Conservation (phyloP, 2,329 filamentous ascomycete species). For the Pleomassaria siparia region DNA sequence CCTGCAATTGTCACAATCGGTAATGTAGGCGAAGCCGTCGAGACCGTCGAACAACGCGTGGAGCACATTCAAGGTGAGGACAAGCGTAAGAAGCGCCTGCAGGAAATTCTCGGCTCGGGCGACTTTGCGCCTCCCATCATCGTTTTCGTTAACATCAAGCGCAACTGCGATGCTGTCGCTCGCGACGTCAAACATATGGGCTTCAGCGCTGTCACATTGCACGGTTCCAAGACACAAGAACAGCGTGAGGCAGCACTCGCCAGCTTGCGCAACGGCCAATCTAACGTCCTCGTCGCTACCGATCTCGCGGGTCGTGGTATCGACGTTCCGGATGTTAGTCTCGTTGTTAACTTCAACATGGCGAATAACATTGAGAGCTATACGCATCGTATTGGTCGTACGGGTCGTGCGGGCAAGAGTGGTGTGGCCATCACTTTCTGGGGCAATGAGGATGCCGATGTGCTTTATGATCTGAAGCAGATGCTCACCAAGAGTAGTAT, state of each 20-base stretch:
- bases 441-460: slow-evolving; percentile 84
- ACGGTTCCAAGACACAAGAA: slow-evolving; percentile 96
- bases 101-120: slow-evolving; percentile 79
- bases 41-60: slow-evolving; percentile 95
- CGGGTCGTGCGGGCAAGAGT: slow-evolving; percentile 93
- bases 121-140: slow-evolving; percentile 91
- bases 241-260: slow-evolving; percentile 91
- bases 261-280: slow-evolving; percentile 76
- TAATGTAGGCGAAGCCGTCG: slow-evolving; percentile 91
- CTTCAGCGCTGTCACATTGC: slow-evolving; percentile 84
- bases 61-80: slow-evolving; percentile 91
- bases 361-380: slow-evolving; percentile 89
- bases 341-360: slow-evolving; percentile 99
- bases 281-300: slow-evolving; percentile 90
- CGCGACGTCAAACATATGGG: slow-evolving; percentile 94
- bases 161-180: slow-evolving; percentile 94
- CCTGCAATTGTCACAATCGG: slow-evolving; percentile 95
- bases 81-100: slow-evolving; percentile 93
- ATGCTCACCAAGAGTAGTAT: slow-evolving; percentile 91
- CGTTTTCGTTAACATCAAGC: slow-evolving; percentile 99
- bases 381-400: slow-evolving; percentile 94
- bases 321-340: slow-evolving; percentile 88
- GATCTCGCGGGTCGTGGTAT: slow-evolving; percentile 97
- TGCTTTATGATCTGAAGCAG: slow-evolving; percentile 92
- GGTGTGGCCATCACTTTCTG: slow-evolving; percentile 96